Conservation (phyloP, 2,329 filamentous ascomycete genomes). For the Phialocephala sp. region DNA sequence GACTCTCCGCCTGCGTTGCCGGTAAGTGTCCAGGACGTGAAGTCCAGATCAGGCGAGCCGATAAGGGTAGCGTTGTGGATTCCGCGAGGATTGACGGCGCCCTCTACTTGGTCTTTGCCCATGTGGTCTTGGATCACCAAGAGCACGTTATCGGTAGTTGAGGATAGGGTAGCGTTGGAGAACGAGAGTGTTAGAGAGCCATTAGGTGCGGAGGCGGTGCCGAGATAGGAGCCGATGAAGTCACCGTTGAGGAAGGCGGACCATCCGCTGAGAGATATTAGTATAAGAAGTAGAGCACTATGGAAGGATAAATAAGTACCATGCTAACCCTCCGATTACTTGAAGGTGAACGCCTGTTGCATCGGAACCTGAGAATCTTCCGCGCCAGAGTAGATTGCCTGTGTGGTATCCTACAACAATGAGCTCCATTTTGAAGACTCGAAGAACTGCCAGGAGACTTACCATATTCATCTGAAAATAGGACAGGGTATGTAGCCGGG, state of each 20-base stretch:
- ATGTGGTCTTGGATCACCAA: conserved; percentile 65
- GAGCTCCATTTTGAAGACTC: background rate
- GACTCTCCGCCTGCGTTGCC: conserved; percentile 60
- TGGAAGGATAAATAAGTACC: conserved; percentile 6
- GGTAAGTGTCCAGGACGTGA: conserved; percentile 58
- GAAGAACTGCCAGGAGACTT: background rate
- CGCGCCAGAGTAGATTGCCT: conserved; percentile 52
- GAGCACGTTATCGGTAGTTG: conserved; percentile 52
- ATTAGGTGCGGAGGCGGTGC: conserved; percentile 49
- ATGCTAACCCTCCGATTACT: conserved; percentile 32
- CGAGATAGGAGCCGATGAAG: conserved; percentile 61
- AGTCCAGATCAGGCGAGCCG: conserved; percentile 33
- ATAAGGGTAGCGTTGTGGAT: conserved; percentile 58
- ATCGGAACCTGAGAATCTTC: conserved; percentile 43
- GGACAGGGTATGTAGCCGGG: conserved; percentile 51
- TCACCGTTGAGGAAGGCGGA: conserved; percentile 55
- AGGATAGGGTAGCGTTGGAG: conserved; percentile 51
- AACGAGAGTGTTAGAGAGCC: conserved; percentile 55
- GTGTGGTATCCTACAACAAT: conserved; percentile 45
- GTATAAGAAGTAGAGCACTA: background rate
- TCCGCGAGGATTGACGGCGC: conserved; percentile 55
- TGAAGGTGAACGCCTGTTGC: conserved; percentile 41
- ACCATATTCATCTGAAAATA: conserved; percentile 53
- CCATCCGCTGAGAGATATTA: conserved; percentile 30
- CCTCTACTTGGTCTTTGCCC: conserved; percentile 60